These are phyloP conservation scores for Thelephora aurantiotincta DNA, from an alignment of 768 basidiomycete genomes.

Conservation along the genomic window DNA sequence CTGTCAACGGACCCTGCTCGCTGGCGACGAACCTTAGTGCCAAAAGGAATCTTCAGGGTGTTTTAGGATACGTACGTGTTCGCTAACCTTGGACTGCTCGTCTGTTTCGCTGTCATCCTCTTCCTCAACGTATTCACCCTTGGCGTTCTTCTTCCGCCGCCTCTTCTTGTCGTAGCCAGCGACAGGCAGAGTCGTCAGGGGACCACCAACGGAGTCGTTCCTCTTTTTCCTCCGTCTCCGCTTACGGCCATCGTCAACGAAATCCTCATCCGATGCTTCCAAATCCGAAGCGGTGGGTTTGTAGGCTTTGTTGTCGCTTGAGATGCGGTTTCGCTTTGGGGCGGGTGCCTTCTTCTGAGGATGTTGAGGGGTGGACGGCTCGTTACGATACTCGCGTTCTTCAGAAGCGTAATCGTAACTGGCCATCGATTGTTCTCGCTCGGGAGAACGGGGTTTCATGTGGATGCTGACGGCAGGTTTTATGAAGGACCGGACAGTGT, in stretches of 20 bases:
- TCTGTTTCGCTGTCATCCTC: constrained; percentile 32
- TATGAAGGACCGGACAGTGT: constrained; percentile 33
- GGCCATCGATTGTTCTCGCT: constrained; percentile 31
- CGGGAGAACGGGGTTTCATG: constrained; percentile 45
- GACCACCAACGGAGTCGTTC: constrained; percentile 36
- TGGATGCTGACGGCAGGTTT: constrained; percentile 43
- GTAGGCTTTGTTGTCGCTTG: constrained; percentile 72
- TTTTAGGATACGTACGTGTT: constrained; percentile 22
- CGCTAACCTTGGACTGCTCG: constrained; percentile 30
- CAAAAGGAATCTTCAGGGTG: too few species aligned
- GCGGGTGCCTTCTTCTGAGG: constrained; percentile 11
- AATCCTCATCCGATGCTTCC: constrained; percentile 49
- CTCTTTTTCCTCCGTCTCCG: constrained; percentile 39
- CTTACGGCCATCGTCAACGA: constrained; percentile 35
- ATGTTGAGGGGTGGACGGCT: constrained; percentile 1
- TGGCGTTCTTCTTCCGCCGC: constrained; percentile 31
- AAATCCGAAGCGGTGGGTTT: constrained; percentile 50
- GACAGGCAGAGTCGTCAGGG: constrained; percentile 52
- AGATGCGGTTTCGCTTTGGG: constrained; percentile 48
- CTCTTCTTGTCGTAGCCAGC: constrained; percentile 48
- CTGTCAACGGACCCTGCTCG: too few species aligned
- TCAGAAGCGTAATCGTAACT: constrained; percentile 75
- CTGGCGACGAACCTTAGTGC: too few species aligned
- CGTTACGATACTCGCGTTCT: constrained; percentile 43
- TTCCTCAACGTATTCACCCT: constrained; percentile 20